Evolutionary conservation across 768 basidiomycete species (phyloP).

Genomic region (Tremella fuciformis): DNA sequence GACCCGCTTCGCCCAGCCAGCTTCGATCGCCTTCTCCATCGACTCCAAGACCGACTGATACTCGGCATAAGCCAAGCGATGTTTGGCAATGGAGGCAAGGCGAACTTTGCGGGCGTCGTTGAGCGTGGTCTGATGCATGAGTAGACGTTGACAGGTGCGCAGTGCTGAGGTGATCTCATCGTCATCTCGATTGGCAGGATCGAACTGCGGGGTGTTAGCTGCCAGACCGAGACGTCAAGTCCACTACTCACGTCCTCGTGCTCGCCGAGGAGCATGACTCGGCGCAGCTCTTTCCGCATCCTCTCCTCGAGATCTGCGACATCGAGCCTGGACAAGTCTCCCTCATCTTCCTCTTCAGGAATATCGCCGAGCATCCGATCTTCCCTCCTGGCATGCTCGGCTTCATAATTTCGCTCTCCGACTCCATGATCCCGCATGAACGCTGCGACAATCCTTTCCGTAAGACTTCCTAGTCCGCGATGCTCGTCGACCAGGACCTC

Average conservation of each 20-base stretch:
- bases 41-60: conserved; percentile 79
- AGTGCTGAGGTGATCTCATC: conserved; percentile 91
- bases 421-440: conserved; percentile 18
- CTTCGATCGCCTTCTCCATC: conserved; percentile 78
- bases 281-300: conserved; percentile 53
- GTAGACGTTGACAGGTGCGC: conserved; percentile 77
- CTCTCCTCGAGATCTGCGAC: conserved; percentile 54
- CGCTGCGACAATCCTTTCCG: conserved; percentile 62
- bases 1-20: conserved; percentile 72
- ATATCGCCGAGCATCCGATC: conserved; percentile 33
- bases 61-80: conserved; percentile 86
- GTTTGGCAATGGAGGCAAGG: conserved; percentile 71
- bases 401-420: conserved; percentile 44
- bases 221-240: neutral
- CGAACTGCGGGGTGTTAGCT: conserved; percentile 34
- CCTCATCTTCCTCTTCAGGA: conserved; percentile 68
- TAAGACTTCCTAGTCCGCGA: conserved; percentile 79
- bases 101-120: conserved; percentile 81
- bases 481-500: conserved; percentile 68
- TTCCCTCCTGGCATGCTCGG: conserved; percentile 6
- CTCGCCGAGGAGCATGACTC: conserved; percentile 53
- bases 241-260: conserved; percentile 62
- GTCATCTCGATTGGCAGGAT: conserved; percentile 59
- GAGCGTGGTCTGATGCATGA: conserved; percentile 69
- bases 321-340: conserved; percentile 68